A percentile compares a stretch with the other conserved stretches of the same genome.
phyloP scores from a whole-genome alignment of 257 asterid species.

The Solanum clarkiae region DNA sequence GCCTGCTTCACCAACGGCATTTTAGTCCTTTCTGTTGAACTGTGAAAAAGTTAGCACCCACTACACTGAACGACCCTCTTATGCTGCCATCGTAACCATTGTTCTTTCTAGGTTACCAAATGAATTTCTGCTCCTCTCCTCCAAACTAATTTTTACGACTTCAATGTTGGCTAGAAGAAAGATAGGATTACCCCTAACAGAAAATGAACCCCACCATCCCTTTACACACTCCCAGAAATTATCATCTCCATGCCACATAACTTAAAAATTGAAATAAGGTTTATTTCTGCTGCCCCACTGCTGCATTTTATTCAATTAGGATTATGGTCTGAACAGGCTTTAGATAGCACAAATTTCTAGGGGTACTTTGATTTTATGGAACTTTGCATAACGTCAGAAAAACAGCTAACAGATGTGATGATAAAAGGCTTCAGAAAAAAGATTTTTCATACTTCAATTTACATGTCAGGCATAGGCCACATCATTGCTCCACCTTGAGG shows the following conservation, averaged over 20 bases:
- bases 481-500: neutral
- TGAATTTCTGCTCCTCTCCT: neutral
- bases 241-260: neutral
- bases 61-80: neutral
- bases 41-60: neutral
- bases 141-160: neutral
- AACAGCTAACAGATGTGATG: neutral
- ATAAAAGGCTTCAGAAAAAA: neutral
- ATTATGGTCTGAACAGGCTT: neutral
- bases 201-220: neutral
- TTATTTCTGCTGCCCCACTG: too few species aligned
- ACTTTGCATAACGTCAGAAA: neutral
- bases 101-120: neutral
- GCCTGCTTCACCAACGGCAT: neutral
- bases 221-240: neutral
- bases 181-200: neutral
- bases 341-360: neutral
- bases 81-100: neutral
- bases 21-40: neutral
- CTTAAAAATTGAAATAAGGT: neutral
- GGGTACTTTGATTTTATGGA: neutral
- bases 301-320: neutral
- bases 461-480: neutral
- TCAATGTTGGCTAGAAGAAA: neutral
- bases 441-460: neutral